A percentile compares a stretch with the other conserved stretches of the same genome.
Conservation (phyloP, 768 basidiomycete species). For the Fistulinella prunicolor region DNA sequence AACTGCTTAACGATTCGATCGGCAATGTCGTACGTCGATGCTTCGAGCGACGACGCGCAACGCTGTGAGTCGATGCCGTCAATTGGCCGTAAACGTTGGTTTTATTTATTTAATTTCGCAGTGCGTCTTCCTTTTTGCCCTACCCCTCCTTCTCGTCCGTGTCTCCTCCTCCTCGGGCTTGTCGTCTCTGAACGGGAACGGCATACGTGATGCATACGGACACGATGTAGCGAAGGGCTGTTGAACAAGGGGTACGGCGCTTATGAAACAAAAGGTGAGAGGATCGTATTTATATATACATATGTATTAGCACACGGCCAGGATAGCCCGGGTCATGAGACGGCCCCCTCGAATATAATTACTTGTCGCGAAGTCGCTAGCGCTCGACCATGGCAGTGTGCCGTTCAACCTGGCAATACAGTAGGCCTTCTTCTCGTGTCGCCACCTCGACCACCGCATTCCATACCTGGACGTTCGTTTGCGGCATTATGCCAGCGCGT, state of each 20-base stretch:
- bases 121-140: neutral
- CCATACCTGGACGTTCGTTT: constrained; percentile 16
- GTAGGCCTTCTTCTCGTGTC: no score
- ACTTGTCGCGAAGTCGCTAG: neutral
- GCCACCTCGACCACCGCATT: constrained; percentile 3
- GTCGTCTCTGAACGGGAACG: neutral
- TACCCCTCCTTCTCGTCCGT: neutral
- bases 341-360: neutral
- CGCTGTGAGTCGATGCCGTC: constrained; percentile 13
- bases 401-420: constrained; percentile 6
- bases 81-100: constrained; percentile 9
- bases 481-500: constrained; percentile 10
- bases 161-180: neutral
- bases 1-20: constrained; percentile 2
- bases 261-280: no score
- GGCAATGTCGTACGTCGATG: constrained; percentile 1
- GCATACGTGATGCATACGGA: neutral
- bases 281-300: neutral
- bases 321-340: neutral
- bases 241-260: no score
- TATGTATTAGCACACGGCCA: neutral
- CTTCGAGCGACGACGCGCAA: constrained; percentile 10
- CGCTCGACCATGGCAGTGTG: neutral
- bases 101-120: neutral
- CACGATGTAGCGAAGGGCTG: neutral